Evolutionary conservation across 192 early-diverging fungal genomes (phyloP).

Genomic region (Entomortierella parvispora): DNA sequence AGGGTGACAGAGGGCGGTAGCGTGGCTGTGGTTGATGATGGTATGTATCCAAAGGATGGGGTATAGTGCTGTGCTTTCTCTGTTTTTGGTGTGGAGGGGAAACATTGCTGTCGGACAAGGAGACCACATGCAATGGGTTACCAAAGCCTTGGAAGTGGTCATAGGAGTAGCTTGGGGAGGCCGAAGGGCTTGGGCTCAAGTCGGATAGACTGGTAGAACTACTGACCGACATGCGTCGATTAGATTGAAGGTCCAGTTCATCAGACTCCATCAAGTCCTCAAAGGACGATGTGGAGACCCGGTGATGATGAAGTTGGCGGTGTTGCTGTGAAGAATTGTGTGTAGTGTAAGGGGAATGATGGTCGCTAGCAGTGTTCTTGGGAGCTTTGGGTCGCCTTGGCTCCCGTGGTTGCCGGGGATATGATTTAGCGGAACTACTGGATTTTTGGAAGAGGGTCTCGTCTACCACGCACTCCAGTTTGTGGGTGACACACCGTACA

Average conservation of each 20-base stretch:
- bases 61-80: not conserved
- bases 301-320: not conserved
- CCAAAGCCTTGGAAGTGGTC: not conserved
- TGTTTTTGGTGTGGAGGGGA: too few species aligned
- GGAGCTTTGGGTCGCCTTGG: not conserved
- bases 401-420: not conserved
- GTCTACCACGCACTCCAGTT: constrained; percentile 8
- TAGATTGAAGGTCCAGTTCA: not conserved
- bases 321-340: not conserved
- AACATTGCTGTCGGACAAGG: too few species aligned
- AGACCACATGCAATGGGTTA: too few species aligned
- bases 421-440: not conserved
- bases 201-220: constrained; percentile 8
- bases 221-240: constrained; percentile 11
- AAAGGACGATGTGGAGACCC: constrained; percentile 1
- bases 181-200: constrained; percentile 4
- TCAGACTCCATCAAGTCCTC: constrained; percentile 6
- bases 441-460: constrained; percentile 12
- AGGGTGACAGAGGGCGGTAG: not conserved
- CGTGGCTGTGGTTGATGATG: not conserved
- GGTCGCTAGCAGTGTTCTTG: not conserved
- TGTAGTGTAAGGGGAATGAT: not conserved
- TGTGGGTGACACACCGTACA: constrained; percentile 14
- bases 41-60: not conserved
- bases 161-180: not conserved